Evolutionary conservation across 2,329 filamentous ascomycete species (phyloP), one percentile per base, ranked within the genome.

Genomic region (Botryosphaeria dothidea): DNA sequence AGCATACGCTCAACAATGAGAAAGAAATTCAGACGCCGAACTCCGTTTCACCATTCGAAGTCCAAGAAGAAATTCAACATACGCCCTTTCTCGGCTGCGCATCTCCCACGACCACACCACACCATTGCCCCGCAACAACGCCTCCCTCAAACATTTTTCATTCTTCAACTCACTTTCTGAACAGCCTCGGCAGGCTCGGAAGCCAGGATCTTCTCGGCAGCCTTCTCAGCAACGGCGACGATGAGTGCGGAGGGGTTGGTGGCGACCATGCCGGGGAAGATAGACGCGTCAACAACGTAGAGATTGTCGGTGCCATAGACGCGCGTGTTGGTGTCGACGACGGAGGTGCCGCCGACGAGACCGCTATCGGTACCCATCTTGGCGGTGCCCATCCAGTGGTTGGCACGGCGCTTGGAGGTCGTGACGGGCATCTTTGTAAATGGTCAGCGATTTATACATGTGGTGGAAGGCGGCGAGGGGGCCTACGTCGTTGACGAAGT

Each of bases 381-480:
- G 57, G 84, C 82, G 0, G 86, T 89, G 41, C 86, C 80, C 64
- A 81, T 79, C 80, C 80, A 82, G 73, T 82, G 80, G 71, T 82
- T 82, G 38, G 79, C 76, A 21, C 77, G 77, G 56, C 80, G 77
- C 9, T 70, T 69, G 46, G 73, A 69, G 29, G 79, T 72, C 15
- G 77, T 80, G 57, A 76, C 72, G 9, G 78, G 75, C 58, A 31
- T 21, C 56, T 60, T 23, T 7, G 6, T 15, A 19, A 3, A 9
- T 25, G 17, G 38, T 60, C 31, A 60, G n/a, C n/a, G n/a, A 36
- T 43, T 43, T 54, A 17, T 54, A 17, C 31, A 52, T 7, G 25
- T 27, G 27, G 66, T 17, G 21, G 11, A 3, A 6, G 31, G 68
- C 67, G 57, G 66, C 15, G 13, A 31, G 23, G 21, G 4, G n/a